Base-by-base conservation (phyloP, 352 stramenopile genomes). In the Thraustochytrium sp. region DNA sequence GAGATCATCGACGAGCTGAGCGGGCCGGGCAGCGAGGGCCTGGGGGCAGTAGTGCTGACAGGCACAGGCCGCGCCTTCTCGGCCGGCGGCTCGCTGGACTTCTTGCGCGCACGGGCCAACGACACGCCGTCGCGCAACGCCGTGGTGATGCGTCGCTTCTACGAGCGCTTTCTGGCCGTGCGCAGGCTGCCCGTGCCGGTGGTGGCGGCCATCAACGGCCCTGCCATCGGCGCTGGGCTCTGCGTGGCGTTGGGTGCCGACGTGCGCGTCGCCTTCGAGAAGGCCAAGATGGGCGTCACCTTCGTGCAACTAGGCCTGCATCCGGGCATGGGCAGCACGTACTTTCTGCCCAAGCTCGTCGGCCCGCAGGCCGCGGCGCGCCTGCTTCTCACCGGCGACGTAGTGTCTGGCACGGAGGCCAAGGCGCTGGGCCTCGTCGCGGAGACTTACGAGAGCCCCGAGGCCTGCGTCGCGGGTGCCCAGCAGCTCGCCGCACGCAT, bases 221-320 rank as follows among this genome's bases (percentile, higher is more conserved):
- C 86, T 38, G 90, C 90, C n/a, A 92, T 93, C 53, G 90, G 91
- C 49, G 91, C 91, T 1, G 91, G 90, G 0, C 65, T 93, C 59
- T 93, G 92, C 84, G 90, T 96, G 62, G 91, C 92, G 13, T 87
- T 95, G 53, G 93, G 93, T 23, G 93, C 90, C 37, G 92, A 96
- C 83, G 86, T 94, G 13, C 88, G 92, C 26, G 88, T 95, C 21
- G 90, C 88, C 0, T 86, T 86, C 0, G 85, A 86, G n/a, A 88
- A 89, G 49, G 87, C 90, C 38, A 93, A 94, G 84, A 89, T 96
- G 80, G 92, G 92, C 51, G 93, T 96, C 82, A 95, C 90, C 51
- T 96, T 96, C 84, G 89, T 92, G 34, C 90, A 92, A 83, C 77
- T 96, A 13, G 92, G 92, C 0, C 89, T 96, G 23, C 92, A 95